A percentile compares a stretch with the other conserved stretches of the same genome.
These are phyloP conservation scores for Mallotus nudiflorus DNA, from an alignment of 345 rosid genomes.

Conservation along the genomic window DNA sequence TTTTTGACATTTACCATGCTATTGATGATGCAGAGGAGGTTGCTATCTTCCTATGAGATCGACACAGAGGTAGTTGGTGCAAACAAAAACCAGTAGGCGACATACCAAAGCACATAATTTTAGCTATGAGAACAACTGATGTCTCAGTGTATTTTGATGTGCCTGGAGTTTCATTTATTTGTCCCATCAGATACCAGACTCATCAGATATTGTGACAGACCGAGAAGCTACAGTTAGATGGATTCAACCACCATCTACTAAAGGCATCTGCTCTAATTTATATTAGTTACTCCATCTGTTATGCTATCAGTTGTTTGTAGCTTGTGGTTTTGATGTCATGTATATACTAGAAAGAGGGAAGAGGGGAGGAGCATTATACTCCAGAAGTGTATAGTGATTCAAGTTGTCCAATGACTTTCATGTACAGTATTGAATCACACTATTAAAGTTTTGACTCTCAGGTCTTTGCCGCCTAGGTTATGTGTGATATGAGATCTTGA, in stretches of 20 bases:
- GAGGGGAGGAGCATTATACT: neutral
- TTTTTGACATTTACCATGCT: neutral
- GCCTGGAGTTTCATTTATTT: constrained; percentile 1
- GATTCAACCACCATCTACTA: constrained; percentile 10
- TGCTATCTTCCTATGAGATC: constrained; percentile 70
- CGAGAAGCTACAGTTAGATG: neutral
- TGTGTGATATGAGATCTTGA: neutral
- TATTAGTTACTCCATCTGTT: constrained; percentile 2
- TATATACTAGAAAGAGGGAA: constrained; percentile 10
- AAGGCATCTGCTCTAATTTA: constrained; percentile 7
- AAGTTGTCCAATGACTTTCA: neutral
- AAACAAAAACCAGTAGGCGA: constrained; percentile 30
- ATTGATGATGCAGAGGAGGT: constrained; percentile 61
- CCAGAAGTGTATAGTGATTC: constrained; percentile 13
- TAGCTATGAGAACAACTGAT: neutral
- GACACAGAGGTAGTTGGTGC: constrained; percentile 39
- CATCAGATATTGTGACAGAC: neutral
- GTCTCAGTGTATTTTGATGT: neutral
- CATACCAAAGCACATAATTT: constrained; percentile 36
- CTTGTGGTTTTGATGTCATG: constrained; percentile 6
- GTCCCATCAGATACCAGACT: neutral
- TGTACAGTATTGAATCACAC: constrained; percentile 8
- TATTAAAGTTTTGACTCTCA: constrained; percentile 20
- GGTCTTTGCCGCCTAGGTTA: neutral
- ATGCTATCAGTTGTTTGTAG: constrained; percentile 20